Base-by-base conservation (phyloP, 2,329 filamentous ascomycete genomes). In the Alternaria sp. region DNA sequence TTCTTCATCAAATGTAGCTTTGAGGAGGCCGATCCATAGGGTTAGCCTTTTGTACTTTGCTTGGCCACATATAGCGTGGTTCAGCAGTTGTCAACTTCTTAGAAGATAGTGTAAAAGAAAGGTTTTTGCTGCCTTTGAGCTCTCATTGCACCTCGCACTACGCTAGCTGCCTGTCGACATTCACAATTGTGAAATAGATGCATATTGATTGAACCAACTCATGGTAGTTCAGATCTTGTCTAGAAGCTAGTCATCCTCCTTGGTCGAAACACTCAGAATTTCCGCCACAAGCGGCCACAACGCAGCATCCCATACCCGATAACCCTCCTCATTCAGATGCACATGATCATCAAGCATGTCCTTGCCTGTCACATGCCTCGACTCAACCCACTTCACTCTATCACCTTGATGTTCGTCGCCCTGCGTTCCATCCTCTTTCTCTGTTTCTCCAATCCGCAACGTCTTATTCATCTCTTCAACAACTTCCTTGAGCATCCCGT, bases 311-410 rank as follows among this genome's bases (percentile, higher is more conserved):
- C 51, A 64, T 2, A 54, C 29, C 49, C 10, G 24, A 56, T 67
- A 67, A 9, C 58, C 63, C 36, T 54, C 49, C 42, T 56, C 41
- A 34, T 61, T 58, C 17, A 67, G 51, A 59, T 66, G 65, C 45
- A 66, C 62, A 55, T 62, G 56, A 58, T 63, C 65, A 3, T 48
- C 60, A 26, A 67, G 24, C 55, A 56, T 53, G 5, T 66, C 40
- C 23, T 41, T 57, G 34, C 39, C 51, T 33, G 63, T 39, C 17
- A 42, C 5, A 14, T 31, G 24, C 21, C 60, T 60, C 44, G 51
- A 46, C 7, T 61, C 58, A 21, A 61, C 31, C 61, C 61, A 64
- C 23, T 54, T 46, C 14, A 66, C 54, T 11, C 40, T 55, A n/a
- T 48, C 44, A 5, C 10, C 13, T 21, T 23, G 29, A 34, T 34